Base-by-base conservation (phyloP, 306 rosid genomes). In the Dryas octopetala region DNA sequence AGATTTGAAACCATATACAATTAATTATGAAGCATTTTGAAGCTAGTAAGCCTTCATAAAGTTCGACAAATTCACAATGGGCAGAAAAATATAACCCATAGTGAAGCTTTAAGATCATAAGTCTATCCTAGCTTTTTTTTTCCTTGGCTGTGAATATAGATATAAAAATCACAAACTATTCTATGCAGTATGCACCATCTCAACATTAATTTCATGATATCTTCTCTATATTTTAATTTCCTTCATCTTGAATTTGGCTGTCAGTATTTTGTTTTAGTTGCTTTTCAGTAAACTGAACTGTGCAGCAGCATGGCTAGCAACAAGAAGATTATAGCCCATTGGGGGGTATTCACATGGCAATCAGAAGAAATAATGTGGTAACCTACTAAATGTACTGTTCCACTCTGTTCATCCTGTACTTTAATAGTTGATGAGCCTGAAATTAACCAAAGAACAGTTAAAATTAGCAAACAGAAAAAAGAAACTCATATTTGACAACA, bases 361-460 rank as follows among this genome's bases (percentile, higher is more conserved):
- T 85, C 88, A 71, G 87, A 89, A 80, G 90, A 73, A 74, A 92
- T 76, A 61, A 50, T 68, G 85, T 90, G 97, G 71, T 75, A 77
- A 83, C 99, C 99, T 58, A 92, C 97, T 90, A 95, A 90, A 84
- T 90, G 99, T 70, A 95, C 93, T 4, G 93, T 95, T 75, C 97
- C 97, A 3, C 91, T 92, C 77, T 82, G 83, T 83, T 95, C 97
- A 78, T 95, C 99, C 79, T 74, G 73, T 61, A 95, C 96, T 85
- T 88, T 70, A 81, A 95, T 92, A 83, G 79, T 86, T 57, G 99
- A 95, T 9, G 99, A 95, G 76, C 99, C 99, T 92, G 97, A 81
- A 79, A 86, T 52, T 71, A 75, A 79, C 48, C 76, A 87, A 17
- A 47, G 0, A 32, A 75, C 78, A 79, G 23, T 69, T 66, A 8